Evolutionary conservation across 2,329 filamentous ascomycete genomes (phyloP).

Genomic region (Periconia macrospinosa): DNA sequence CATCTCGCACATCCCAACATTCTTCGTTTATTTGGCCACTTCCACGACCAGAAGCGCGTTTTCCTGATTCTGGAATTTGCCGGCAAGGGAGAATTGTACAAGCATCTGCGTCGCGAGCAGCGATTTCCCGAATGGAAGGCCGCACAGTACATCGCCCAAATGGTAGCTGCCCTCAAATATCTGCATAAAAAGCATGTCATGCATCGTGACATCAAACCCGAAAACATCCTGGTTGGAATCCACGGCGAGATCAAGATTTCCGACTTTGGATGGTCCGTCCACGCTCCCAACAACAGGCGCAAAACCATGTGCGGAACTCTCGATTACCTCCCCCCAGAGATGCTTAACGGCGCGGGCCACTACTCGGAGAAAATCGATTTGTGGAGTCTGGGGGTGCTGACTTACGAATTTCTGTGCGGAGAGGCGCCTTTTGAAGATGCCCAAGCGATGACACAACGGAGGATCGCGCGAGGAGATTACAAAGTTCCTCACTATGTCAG

Average conservation of each 20-base stretch:
- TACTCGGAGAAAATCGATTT: slow-evolving; percentile 96
- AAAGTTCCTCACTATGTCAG: slow-evolving; percentile 88
- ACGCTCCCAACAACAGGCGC: slow-evolving; percentile 90
- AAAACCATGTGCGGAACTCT: slow-evolving; percentile 97
- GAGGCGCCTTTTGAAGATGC: slow-evolving; percentile 98
- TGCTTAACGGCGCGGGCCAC: slow-evolving; percentile 80
- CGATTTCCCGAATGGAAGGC: slow-evolving; percentile 85
- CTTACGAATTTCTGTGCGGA: slow-evolving; percentile 93
- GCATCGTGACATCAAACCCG: slow-evolving; percentile 95
- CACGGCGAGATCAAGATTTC: slow-evolving; percentile 99
- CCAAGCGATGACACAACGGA: slow-evolving; percentile 87
- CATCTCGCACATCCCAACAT: slow-evolving; percentile 87
- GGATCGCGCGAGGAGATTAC: slow-evolving; percentile 90
- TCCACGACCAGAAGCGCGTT: slow-evolving; percentile 85
- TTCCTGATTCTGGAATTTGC: slow-evolving; percentile 88
- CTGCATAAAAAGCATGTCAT: slow-evolving; percentile 97
- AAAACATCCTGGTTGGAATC: slow-evolving; percentile 94
- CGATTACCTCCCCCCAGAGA: slow-evolving; percentile 97
- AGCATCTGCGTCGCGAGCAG: slow-evolving; percentile 76
- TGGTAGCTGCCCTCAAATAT: slow-evolving; percentile 87
- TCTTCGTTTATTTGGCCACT: slow-evolving; percentile 80
- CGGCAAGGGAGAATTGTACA: slow-evolving; percentile 84
- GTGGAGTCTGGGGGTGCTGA: slow-evolving; percentile 93
- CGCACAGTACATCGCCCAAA: slow-evolving; percentile 84
- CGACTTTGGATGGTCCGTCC: slow-evolving; percentile 98